These are phyloP conservation scores for Talaromyces verruculosus DNA, from an alignment of 2,329 filamentous ascomycete genomes.

Conservation along the genomic window DNA sequence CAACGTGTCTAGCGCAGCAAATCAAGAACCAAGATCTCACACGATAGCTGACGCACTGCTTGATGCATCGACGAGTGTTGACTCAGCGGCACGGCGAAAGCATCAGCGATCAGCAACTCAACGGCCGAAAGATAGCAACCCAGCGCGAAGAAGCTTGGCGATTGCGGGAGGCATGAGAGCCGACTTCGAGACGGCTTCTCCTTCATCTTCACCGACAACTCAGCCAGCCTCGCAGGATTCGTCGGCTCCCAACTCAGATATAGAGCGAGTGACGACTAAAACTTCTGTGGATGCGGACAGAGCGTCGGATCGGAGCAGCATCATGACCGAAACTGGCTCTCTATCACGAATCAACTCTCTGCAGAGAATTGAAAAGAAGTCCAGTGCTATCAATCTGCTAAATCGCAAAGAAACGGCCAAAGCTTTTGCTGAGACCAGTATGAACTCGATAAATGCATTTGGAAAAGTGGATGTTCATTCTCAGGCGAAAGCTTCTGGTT, in stretches of 20 bases:
- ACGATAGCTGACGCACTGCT: constrained; percentile 88
- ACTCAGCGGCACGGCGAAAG: constrained; percentile 58
- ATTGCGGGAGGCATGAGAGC: constrained; percentile 27
- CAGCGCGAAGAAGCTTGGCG: constrained; percentile 22
- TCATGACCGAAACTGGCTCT: constrained; percentile 34
- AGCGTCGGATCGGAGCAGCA: constrained; percentile 33
- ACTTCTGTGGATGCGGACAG: constrained; percentile 29
- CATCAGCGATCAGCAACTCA: constrained; percentile 43
- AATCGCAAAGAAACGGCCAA: constrained; percentile 60
- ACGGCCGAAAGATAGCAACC: constrained; percentile 35
- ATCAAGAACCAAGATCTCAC: constrained; percentile 54
- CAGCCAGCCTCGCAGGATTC: constrained; percentile 33
- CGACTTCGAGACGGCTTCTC: constrained; percentile 32
- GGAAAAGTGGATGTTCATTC: constrained; percentile 61
- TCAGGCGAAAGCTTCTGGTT: constrained; percentile 37
- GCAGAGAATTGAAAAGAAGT: constrained; percentile 41
- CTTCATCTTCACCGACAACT: constrained; percentile 39
- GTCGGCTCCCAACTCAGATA: constrained; percentile 37
- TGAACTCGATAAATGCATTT: constrained; percentile 63
- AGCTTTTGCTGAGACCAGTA: constrained; percentile 64
- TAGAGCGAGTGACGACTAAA: constrained; percentile 28
- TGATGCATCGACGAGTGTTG: constrained; percentile 86
- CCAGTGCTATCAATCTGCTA: constrained; percentile 61
- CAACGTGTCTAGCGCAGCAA: constrained; percentile 28
- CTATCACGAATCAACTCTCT: constrained; percentile 31